Evolutionary conservation across 139 green algal species (phyloP).

Genomic region (Yamagishiella unicocca): DNA sequence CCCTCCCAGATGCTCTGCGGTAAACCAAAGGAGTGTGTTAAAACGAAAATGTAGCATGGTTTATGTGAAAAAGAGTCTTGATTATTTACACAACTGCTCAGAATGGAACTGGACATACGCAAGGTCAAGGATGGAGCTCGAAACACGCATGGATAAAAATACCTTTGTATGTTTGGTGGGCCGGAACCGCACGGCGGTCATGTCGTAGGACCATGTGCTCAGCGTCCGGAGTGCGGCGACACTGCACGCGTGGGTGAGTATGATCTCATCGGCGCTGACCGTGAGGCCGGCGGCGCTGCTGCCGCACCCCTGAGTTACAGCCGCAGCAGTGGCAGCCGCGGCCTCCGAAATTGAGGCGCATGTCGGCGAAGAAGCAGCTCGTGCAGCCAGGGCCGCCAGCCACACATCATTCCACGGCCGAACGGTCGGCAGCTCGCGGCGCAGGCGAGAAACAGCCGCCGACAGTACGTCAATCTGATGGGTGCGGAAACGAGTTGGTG

Average conservation of each 20-base stretch:
- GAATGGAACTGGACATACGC: no score
- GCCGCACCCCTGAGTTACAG: background rate
- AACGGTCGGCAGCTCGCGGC: background rate
- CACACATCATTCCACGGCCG: conserved; percentile 17
- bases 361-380: conserved; percentile 5
- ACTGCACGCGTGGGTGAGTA: conserved; percentile 9
- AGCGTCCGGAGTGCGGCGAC: background rate
- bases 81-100: no score
- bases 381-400: background rate
- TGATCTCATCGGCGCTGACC: background rate
- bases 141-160: background rate
- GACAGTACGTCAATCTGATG: conserved; percentile 22
- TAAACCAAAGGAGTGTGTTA: no score
- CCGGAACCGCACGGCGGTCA: background rate
- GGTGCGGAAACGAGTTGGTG: background rate
- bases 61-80: no score
- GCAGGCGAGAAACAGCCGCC: conserved; percentile 6
- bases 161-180: conserved; percentile 39
- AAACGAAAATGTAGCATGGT: no score
- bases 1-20: conserved; percentile 13
- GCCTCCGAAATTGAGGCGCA: background rate
- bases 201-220: conserved; percentile 35
- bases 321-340: conserved; percentile 8
- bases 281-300: background rate
- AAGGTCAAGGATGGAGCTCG: background rate